Evolutionary conservation across 345 rosid species (phyloP), one percentile per base, ranked within the genome.

Genomic region (Lepidium africanum): DNA sequence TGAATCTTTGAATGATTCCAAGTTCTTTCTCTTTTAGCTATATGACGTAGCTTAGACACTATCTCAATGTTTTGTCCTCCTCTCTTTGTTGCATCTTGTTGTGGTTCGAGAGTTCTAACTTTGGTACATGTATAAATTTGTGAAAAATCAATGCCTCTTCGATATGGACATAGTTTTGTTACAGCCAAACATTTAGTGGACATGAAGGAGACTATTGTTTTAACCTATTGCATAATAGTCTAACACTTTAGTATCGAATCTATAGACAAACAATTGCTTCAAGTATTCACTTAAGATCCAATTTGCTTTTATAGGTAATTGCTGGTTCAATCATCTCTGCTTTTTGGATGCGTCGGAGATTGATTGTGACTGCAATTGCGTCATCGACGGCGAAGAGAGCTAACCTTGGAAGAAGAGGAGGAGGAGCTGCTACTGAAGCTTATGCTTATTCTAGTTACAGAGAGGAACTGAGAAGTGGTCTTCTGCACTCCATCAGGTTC

Each of bases 281-380:
- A n/a, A n/a, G n/a, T n/a, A n/a, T n/a, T n/a, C n/a, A n/a, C n/a
- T n/a, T n/a, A n/a, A n/a, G n/a, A n/a, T n/a, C n/a, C n/a, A n/a
- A n/a, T n/a, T n/a, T n/a, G n/a, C n/a, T n/a, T n/a, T n/a, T n/a
- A n/a, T n/a, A n/a, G n/a, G n/a, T n/a, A n/a, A n/a, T n/a, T n/a
- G n/a, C n/a, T n/a, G 5, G 13, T n/a, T 17, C 6, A 37, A 8
- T 14, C 15, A 50, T 37, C 13, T 49, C 23, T 43, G 15, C 48
- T 16, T 55, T 25, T 65, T 65, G 61, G 61, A 65, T 65, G 71
- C 61, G 33, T 61, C 61, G 33, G 71, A 41, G 71, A 53, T 41
- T n/a, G 41, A 8, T 65, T 39, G 30, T 4, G 50, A 15, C 70
- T 27, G 32, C 52, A 51, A 65, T 40, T 40, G 61, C 52, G 12